Evolutionary conservation across 257 asterid genomes (phyloP), one percentile per base, ranked within the genome.

Genomic region (Gentiana straminea): DNA sequence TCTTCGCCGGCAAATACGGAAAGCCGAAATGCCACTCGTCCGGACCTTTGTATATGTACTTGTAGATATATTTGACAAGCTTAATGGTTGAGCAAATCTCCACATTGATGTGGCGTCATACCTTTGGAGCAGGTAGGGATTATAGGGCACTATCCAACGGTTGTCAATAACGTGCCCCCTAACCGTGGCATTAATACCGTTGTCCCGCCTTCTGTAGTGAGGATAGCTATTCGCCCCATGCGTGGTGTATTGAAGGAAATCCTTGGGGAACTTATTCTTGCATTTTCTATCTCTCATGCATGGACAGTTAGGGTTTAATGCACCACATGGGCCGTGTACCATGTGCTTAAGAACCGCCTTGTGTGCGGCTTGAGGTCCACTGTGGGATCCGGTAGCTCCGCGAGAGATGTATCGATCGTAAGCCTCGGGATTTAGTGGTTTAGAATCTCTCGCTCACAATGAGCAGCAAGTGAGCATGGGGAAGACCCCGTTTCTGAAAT

Each of bases 71-170:
- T 34, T 52, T 52, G 1, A 65, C 44, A 4, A 50, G 33, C 13
- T 57, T 51, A 3, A 59, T n/a, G 0, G 36, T 34, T 1, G 57
- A 69, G 11, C 69, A 58, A 0, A 69, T 55, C 8, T 64, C 49
- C 0, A 63, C 58, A 48, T 69, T 69, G 0, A 69, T 48, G 13
- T 64, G 62, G 33, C 51, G n/a, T 69, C 41, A 46, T 24, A 64
- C 8, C 35, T 59, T 3, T 34, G 47, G 0, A 59, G 11, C 2
- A 59, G 12, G 32, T 51, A 56, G 0, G 49, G 54, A 52, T 65
- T 57, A 8, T 65, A 65, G 3, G 67, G 72, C 2, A 65, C 68
- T 0, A 63, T 41, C 58, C 67, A 72, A 3, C 50, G 2, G 3
- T 63, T 58, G 8, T 67, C 39, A 0, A 67, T 15, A 0, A 3